phyloP scores from a whole-genome alignment of 257 asterid species.

The Solanum habrochaites region DNA sequence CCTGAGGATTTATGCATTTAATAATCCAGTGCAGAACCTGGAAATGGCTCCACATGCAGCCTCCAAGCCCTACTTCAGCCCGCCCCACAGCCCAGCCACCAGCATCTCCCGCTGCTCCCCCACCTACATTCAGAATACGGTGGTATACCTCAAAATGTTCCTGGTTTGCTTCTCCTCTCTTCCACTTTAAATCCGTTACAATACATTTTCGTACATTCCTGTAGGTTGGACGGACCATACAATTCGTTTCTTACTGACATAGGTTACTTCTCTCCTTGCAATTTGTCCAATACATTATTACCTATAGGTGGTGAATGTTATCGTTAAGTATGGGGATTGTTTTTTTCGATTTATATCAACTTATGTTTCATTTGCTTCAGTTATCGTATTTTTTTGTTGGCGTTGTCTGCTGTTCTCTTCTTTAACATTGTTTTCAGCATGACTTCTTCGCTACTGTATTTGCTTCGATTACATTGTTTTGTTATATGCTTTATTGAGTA shows the following conservation, averaged over 20 bases:
- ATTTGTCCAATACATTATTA: background rate
- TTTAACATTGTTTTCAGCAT: background rate
- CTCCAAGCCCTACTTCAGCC: slow-evolving; percentile 61
- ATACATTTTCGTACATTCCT: background rate
- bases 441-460: background rate
- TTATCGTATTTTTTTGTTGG: background rate
- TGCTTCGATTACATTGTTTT: background rate
- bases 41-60: slow-evolving; percentile 56
- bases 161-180: slow-evolving; percentile 44
- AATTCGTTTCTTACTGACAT: background rate
- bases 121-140: slow-evolving; percentile 94
- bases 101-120: slow-evolving; percentile 79
- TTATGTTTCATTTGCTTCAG: background rate
- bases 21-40: slow-evolving; percentile 56
- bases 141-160: slow-evolving; percentile 88
- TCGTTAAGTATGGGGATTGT: background rate
- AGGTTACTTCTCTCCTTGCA: background rate
- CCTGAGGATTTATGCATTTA: slow-evolving; percentile 59
- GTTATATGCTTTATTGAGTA: background rate
- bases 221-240: background rate
- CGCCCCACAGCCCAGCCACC: slow-evolving; percentile 46
- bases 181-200: background rate
- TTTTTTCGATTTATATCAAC: background rate
- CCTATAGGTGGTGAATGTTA: background rate
- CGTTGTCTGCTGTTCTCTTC: background rate